Percentiles rank a stretch among this genome's conserved stretches.
phyloP scores from a whole-genome alignment of 2,329 filamentous ascomycete species.

The Rutstroemia sp. region DNA sequence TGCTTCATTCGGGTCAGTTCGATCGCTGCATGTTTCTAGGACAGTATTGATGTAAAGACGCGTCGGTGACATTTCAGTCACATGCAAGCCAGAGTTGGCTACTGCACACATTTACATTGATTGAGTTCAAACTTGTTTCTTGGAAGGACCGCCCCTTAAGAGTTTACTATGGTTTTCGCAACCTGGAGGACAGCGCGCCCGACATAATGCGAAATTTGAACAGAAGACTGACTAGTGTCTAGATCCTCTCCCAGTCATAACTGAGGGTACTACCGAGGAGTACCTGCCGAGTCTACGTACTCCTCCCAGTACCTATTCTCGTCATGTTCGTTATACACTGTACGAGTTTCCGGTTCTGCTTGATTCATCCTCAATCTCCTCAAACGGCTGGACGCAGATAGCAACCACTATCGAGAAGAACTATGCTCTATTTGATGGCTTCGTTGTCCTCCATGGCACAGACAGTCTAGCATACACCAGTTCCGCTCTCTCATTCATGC shows the following conservation, averaged over 20 bases:
- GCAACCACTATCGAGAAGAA: constrained; percentile 51
- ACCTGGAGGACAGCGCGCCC: background rate
- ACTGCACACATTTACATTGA: constrained; percentile 1
- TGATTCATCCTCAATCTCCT: constrained; percentile 65
- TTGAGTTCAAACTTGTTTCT: background rate
- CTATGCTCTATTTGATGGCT: constrained; percentile 62
- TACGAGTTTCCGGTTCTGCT: constrained; percentile 62
- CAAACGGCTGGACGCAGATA: constrained; percentile 64
- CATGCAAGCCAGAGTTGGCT: background rate
- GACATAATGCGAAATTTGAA: background rate
- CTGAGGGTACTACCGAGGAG: constrained; percentile 18
- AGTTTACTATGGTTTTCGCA: too few relatives aligned
- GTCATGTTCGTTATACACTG: constrained; percentile 59
- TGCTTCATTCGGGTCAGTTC: background rate
- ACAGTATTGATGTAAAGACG: background rate
- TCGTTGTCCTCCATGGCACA: constrained; percentile 65
- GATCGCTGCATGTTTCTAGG: too few relatives aligned
- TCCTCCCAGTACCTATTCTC: constrained; percentile 55
- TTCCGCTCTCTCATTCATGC: constrained; percentile 67
- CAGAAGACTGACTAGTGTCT: background rate
- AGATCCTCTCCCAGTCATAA: constrained; percentile 29
- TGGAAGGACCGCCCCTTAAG: too few relatives aligned
- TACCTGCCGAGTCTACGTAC: constrained; percentile 40
- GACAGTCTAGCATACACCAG: constrained; percentile 64
- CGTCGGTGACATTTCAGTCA: background rate